Conservation (phyloP, 2,329 filamentous ascomycete genomes). For the Alternaria arborescens region DNA sequence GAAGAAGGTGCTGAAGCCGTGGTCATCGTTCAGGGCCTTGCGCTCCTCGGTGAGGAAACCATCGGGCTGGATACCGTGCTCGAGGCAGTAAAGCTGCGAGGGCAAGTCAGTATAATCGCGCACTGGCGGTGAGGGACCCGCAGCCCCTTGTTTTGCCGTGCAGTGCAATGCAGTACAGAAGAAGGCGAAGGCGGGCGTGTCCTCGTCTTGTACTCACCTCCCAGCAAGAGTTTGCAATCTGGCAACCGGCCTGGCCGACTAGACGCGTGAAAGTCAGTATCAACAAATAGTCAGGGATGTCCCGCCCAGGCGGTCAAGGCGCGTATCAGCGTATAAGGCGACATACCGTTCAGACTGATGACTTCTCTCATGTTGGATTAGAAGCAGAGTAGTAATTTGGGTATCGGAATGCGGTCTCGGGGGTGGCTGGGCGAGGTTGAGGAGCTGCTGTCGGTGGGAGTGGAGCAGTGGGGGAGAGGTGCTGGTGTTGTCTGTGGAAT, state of each 20-base stretch:
- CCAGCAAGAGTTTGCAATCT: conserved; percentile 99
- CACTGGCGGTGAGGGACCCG: conserved; percentile 43
- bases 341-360: conserved; percentile 97
- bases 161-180: neutral
- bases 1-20: conserved; percentile 99
- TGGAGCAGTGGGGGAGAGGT: conserved; percentile 27
- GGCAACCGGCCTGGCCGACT: conserved; percentile 99
- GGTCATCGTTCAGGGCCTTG: conserved; percentile 89
- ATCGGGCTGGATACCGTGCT: conserved; percentile 99
- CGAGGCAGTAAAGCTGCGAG: conserved; percentile 94
- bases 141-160: conserved; percentile 31
- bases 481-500: conserved; percentile 31
- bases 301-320: conserved; percentile 54
- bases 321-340: conserved; percentile 42
- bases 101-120: conserved; percentile 42
- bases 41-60: conserved; percentile 98
- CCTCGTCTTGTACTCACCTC: conserved; percentile 76
- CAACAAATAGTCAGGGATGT: conserved; percentile 32
- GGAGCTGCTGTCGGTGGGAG: conserved; percentile 29
- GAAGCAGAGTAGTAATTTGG: conserved; percentile 38
- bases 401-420: conserved; percentile 38
- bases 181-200: conserved; percentile 15
- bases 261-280: conserved; percentile 65
- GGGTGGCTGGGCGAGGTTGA: conserved; percentile 29
- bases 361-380: conserved; percentile 91